These are phyloP conservation scores for Penicillium simplicissimum DNA, from an alignment of 495 filamentous ascomycete genomes.

Conservation along the genomic window DNA sequence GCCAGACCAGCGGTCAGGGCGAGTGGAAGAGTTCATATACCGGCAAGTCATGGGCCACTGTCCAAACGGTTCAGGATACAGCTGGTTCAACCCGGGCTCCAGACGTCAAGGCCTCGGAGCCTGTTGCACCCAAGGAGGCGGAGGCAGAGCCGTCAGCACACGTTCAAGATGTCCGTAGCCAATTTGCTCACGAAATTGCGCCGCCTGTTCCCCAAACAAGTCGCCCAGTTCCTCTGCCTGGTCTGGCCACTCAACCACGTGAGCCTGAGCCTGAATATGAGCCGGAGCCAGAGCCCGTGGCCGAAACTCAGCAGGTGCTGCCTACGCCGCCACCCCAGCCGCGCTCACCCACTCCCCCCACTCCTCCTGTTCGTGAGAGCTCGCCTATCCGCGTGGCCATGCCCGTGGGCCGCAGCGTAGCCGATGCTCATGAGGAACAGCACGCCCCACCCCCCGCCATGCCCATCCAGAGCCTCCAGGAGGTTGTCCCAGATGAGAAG, in stretches of 20 bases:
- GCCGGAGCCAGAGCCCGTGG: conserved; percentile 49
- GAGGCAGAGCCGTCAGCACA: conserved; percentile 55
- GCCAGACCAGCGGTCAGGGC: conserved; percentile 67
- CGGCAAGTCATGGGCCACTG: conserved; percentile 85
- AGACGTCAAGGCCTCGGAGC: conserved; percentile 53
- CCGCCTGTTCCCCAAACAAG: conserved; percentile 38
- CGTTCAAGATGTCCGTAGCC: conserved; percentile 71
- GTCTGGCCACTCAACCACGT: conserved; percentile 60
- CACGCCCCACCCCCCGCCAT: conserved; percentile 51
- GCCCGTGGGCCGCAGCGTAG: conserved; percentile 68
- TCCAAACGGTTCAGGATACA: conserved; percentile 68
- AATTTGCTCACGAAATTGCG: conserved; percentile 59
- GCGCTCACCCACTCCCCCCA: conserved; percentile 62
- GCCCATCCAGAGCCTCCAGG: conserved; percentile 57
- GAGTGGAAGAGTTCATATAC: conserved; percentile 89
- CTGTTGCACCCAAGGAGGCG: conserved; percentile 46
- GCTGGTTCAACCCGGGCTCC: conserved; percentile 60
- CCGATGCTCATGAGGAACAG: conserved; percentile 54
- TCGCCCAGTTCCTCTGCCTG: conserved; percentile 68
- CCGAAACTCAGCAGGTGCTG: conserved; percentile 42
- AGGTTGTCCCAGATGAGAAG: conserved; percentile 60
- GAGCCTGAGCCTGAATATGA: conserved; percentile 34
- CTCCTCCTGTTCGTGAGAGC: conserved; percentile 52
- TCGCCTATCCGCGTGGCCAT: conserved; percentile 87
- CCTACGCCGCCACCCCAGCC: conserved; percentile 59